A percentile compares a stretch with the other conserved stretches of the same genome.
phyloP scores from a whole-genome alignment of 768 basidiomycete species.

The Lactarius trivialis region DNA sequence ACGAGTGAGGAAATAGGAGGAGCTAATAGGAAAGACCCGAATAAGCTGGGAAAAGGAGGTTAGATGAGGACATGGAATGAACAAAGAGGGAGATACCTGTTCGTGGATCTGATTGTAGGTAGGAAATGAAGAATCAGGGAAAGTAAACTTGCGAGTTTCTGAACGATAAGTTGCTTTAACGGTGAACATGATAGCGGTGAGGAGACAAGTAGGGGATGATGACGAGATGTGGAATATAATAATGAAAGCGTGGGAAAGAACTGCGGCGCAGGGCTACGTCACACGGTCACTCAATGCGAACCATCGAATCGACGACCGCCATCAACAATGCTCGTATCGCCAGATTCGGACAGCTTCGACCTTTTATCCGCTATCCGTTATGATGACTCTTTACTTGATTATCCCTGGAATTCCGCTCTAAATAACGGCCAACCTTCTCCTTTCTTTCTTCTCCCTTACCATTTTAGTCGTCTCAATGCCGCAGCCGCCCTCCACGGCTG shows the following conservation, averaged over 20 bases:
- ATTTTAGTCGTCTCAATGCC: slow-evolving; percentile 50
- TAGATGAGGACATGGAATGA: neutral
- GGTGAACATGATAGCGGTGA: slow-evolving; percentile 51
- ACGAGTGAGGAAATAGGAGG: slow-evolving; percentile 55
- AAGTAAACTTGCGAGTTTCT: slow-evolving; percentile 64
- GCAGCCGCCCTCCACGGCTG: slow-evolving; percentile 50
- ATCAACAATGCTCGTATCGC: neutral
- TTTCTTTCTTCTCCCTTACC: slow-evolving; percentile 55
- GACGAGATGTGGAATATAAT: neutral
- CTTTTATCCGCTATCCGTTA: slow-evolving; percentile 54
- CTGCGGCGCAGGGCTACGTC: neutral
- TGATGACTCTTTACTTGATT: slow-evolving; percentile 42
- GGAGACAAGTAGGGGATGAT: slow-evolving; percentile 25
- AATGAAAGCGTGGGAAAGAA: neutral
- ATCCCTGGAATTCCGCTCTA: slow-evolving; percentile 52
- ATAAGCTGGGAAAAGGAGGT: slow-evolving; percentile 43
- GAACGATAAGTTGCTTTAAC: slow-evolving; percentile 70
- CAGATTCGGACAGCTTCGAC: slow-evolving; percentile 20
- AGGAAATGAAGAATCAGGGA: slow-evolving; percentile 52
- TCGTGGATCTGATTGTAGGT: slow-evolving; percentile 51
- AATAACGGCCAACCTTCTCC: slow-evolving; percentile 44
- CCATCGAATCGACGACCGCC: neutral
- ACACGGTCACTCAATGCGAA: neutral
- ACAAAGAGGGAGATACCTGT: slow-evolving; percentile 40
- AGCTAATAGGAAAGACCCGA: slow-evolving; percentile 60